Percentiles rank a stretch among this genome's conserved stretches.
Evolutionary conservation across 352 stramenopile genomes (phyloP).

Genomic region (Globisporangium irregulare): DNA sequence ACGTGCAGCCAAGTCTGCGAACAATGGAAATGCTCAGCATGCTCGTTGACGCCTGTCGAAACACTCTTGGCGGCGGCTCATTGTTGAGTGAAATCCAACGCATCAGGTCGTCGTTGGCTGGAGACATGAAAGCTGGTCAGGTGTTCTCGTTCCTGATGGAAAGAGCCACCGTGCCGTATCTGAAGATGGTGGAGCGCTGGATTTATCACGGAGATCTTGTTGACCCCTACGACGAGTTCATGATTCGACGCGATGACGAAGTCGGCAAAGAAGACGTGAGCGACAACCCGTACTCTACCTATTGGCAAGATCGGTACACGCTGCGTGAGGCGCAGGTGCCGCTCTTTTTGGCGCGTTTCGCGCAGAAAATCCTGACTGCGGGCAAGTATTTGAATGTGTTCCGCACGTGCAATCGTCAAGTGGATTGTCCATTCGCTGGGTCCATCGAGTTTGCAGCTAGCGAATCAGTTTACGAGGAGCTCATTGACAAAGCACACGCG

Average conservation of each 20-base stretch:
- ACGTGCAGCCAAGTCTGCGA: conserved; percentile 88
- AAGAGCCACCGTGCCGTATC: conserved; percentile 79
- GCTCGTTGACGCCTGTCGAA: conserved; percentile 69
- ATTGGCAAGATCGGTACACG: conserved; percentile 88
- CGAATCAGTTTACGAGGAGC: conserved; percentile 75
- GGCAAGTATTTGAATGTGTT: conserved; percentile 94
- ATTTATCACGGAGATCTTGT: conserved; percentile 88
- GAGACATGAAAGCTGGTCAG: conserved; percentile 72
- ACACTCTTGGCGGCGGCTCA: conserved; percentile 83
- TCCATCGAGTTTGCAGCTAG: conserved; percentile 61
- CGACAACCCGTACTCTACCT: conserved; percentile 87
- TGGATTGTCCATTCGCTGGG: conserved; percentile 78
- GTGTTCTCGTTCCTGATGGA: conserved; percentile 86
- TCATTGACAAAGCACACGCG: conserved; percentile 80
- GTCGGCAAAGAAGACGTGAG: conserved; percentile 82
- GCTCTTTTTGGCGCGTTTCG: conserved; percentile 73
- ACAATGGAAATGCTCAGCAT: conserved; percentile 92
- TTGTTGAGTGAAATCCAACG: conserved; percentile 90
- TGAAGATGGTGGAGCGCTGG: conserved; percentile 90
- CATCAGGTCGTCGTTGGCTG: conserved; percentile 74
- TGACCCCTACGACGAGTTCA: conserved; percentile 91
- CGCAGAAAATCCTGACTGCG: conserved; percentile 85
- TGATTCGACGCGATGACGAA: conserved; percentile 81
- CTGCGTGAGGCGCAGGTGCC: conserved; percentile 74
- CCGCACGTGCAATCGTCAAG: conserved; percentile 69